Evolutionary conservation across 768 basidiomycete species (phyloP).

Genomic region (Boletus rubropictus): DNA sequence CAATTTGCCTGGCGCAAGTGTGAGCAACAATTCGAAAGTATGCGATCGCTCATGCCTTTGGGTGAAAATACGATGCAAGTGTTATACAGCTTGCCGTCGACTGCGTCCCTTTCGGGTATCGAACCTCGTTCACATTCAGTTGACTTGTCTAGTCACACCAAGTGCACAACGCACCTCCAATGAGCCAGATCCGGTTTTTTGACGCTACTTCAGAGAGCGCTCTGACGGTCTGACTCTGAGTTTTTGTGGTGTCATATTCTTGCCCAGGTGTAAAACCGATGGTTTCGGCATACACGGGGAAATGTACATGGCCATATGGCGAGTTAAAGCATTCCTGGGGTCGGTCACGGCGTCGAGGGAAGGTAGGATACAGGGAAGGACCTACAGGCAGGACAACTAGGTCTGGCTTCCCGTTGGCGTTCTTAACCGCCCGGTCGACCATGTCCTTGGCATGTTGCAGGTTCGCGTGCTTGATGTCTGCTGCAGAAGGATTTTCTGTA

Average conservation of each 20-base stretch:
- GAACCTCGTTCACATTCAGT: constrained; percentile 53
- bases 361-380: background rate
- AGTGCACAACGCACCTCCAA: constrained; percentile 62
- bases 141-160: background rate
- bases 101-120: constrained; percentile 76
- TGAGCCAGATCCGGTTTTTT: constrained; percentile 76
- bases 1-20: constrained; percentile 57
- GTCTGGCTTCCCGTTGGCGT: constrained; percentile 50
- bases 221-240: constrained; percentile 69
- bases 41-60: constrained; percentile 39
- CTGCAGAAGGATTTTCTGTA: constrained; percentile 26
- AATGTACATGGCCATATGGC: constrained; percentile 74
- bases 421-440: constrained; percentile 63
- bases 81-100: constrained; percentile 75
- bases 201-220: constrained; percentile 80
- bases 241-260: constrained; percentile 49
- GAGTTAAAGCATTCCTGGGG: constrained; percentile 84
- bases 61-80: constrained; percentile 90
- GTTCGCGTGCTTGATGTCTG: constrained; percentile 59
- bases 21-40: background rate
- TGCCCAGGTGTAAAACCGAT: constrained; percentile 59
- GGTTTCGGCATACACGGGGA: constrained; percentile 77
- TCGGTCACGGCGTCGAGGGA: background rate
- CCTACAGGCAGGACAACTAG: constrained; percentile 81
- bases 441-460: constrained; percentile 76